Base-by-base conservation (phyloP, 148 eudicot species). In the Bassia scoparia region DNA sequence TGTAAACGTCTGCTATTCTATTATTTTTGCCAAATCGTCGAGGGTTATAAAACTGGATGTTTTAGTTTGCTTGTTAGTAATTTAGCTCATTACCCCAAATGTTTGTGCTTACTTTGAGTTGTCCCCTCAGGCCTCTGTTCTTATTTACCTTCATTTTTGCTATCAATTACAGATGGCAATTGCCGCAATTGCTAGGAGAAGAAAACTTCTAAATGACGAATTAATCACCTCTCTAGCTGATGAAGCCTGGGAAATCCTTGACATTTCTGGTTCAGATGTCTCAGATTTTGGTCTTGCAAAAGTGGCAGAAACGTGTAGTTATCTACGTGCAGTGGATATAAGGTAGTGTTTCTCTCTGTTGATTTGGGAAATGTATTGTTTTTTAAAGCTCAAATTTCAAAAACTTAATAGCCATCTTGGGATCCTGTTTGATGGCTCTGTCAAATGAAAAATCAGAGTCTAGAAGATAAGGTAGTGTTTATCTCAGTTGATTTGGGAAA, bases 121-220 rank as follows among this genome's bases (percentile, higher is more conserved):
- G 37, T 30, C 31, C n/a, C 10, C 26, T 69, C 4, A 56, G 52
- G 18, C 30, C 62, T 70, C 17, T 76, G 31, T 18, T 46, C 72
- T 48, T 33, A n/a, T 44, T 2, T 20, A 31, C 33, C 20, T 20
- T 78, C 52, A 18, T 62, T 29, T 17, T 3, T 69, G n/a, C 49
- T 55, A n/a, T 17, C 26, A 75, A 65, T 76, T 79, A 27, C 83
- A 95, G n/a, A 75, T 88, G 83, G 83, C 92, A 74, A 78, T 95
- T 70, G 85, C 95, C 15, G 97, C 97, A 72, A 81, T 95, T 81
- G 93, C 97, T 59, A 87, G 93, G 78, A 86, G 96, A 80, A 88
- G 89, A 81, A 89, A 82, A 79, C 77, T 95, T 67, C 77, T 95
- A 76, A 81, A 78, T 70, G 92, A 95, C 69, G 85, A 88, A 49